A percentile compares a stretch with the other conserved stretches of the same genome.
phyloP scores from a whole-genome alignment of 1,139 yeast species.

The Candida sp. region DNA sequence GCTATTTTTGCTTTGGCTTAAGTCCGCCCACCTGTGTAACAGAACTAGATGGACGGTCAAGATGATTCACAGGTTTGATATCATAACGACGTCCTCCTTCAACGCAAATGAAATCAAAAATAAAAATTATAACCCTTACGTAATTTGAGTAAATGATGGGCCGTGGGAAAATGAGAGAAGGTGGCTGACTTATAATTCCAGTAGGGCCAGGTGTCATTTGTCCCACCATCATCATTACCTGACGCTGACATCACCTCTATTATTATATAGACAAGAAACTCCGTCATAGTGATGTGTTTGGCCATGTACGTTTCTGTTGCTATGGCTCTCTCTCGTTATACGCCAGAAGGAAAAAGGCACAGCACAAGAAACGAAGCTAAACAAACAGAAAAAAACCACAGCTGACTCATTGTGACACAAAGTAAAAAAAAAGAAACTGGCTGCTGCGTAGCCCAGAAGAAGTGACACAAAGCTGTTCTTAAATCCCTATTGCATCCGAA shows the following conservation, averaged over 20 bases:
- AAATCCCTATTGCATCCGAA: slow-evolving; percentile 1
- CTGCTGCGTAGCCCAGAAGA: not conserved
- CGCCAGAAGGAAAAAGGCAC: not conserved
- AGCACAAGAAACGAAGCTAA: no score
- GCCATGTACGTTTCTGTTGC: not conserved
- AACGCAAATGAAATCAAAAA: no score
- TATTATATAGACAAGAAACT: not conserved
- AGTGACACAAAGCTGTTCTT: not conserved
- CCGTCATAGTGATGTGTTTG: not conserved
- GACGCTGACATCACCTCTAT: no score
- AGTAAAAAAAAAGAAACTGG: not conserved
- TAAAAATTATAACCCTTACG: not conserved
- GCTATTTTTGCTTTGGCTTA: not conserved
- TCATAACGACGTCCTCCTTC: not conserved
- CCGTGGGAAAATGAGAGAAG: not conserved
- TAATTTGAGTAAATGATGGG: not conserved
- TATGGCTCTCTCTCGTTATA: not conserved
- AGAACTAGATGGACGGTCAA: not conserved
- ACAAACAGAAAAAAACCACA: no score
- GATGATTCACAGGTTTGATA: not conserved
- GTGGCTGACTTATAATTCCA: not conserved
- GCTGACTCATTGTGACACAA: not conserved
- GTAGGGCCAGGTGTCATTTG: not conserved
- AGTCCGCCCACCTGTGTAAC: not conserved
- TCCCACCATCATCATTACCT: not conserved